Base-by-base conservation (phyloP, 805 yeast genomes). In the Lachancea dasiensis region DNA sequence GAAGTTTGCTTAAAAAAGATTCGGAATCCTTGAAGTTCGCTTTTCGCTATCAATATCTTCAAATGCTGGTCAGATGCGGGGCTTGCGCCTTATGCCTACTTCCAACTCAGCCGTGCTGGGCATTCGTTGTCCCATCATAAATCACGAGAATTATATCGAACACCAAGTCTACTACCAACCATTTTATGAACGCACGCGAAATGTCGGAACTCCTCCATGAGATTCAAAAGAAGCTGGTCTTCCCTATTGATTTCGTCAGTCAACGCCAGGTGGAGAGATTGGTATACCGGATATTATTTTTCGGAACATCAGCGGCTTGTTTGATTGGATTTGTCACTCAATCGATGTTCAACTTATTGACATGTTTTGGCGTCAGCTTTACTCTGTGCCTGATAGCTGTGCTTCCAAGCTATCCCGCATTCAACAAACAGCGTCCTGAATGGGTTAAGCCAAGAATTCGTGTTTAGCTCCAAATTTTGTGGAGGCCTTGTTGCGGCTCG, bases 401-500 rank as follows among this genome's bases (percentile, higher is more conserved):
- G 3, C 60, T 77, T 15, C 86, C 86, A 21, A 70, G 81, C 18
- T 82, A 79, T 68, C 69, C 80, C 3, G 46, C 56, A 6, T 82
- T 72, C 53, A 79, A 67, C 36, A 61, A 64, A 47, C 56, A 72
- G 41, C 74, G 73, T 23, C 61, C 68, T 19, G 56, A 53, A 47
- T 81, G 79, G 76, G 65, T 73, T 24, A 47, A 52, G 31, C 56
- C 56, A 13, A 36, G 46, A 23, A 42, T 49, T 16, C 45, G 31
- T 20, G 22, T 18, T 10, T 30, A 17, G 14, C 20, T 29, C 10
- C 3, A 5, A 10, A 11, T 9, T 11, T 13, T 29, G 22, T 6
- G 8, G 31, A 10, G 24, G 28, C 26, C 19, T 8, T 10, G 10
- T 22, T 22, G 9, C 10, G 9, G 24, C 24, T 8, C 24, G 10